phyloP scores from a whole-genome alignment of 2,329 filamentous ascomycete species.

The Drechslerella stenobrocha region DNA sequence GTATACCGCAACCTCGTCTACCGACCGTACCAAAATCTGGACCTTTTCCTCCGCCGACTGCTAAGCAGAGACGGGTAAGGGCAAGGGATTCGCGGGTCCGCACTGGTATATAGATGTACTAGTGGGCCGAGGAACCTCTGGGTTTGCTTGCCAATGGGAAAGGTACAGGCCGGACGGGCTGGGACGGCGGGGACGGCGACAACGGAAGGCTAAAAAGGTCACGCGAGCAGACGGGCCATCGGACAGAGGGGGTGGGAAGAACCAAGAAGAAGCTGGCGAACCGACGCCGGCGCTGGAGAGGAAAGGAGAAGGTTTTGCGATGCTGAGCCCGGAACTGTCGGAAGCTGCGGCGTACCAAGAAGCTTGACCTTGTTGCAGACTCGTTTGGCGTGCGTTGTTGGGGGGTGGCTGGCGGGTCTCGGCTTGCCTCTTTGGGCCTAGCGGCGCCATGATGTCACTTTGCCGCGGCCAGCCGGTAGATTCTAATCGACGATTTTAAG shows the following conservation, averaged over 20 bases:
- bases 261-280: conserved; percentile 6
- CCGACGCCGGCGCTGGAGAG: conserved; percentile 22
- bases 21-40: neutral
- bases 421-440: neutral
- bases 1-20: conserved; percentile 2
- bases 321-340: conserved; percentile 25
- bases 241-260: conserved; percentile 9
- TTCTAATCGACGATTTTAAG: no score
- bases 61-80: neutral
- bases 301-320: conserved; percentile 7
- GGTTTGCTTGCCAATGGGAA: conserved; percentile 4
- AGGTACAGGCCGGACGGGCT: conserved; percentile 23
- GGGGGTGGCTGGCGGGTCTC: neutral
- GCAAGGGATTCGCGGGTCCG: neutral
- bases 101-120: neutral
- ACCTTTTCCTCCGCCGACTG: neutral
- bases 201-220: conserved; percentile 34
- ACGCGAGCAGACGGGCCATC: conserved; percentile 42
- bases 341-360: conserved; percentile 31
- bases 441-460: conserved; percentile 1
- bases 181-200: conserved; percentile 9
- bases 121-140: neutral
- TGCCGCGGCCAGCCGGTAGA: neutral
- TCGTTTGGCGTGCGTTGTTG: conserved; percentile 1
- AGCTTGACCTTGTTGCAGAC: conserved; percentile 7